Evolutionary conservation across 371 early-diverging fungal genomes (phyloP).

Genomic region (Cokeromyces recurvatus): DNA sequence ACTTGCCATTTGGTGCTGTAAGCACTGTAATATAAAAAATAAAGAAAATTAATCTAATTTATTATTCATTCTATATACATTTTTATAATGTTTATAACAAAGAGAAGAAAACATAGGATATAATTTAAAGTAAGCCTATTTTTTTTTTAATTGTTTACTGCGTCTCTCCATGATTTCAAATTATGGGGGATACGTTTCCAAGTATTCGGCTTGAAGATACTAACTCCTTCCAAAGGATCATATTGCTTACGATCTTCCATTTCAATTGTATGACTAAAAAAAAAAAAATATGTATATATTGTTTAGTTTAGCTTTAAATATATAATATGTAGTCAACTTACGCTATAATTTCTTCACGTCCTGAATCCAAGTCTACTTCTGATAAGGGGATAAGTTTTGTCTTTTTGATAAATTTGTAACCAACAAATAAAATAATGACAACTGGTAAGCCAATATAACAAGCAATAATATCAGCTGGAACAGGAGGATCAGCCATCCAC

Average conservation of each 20-base stretch:
- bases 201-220: conserved; percentile 30
- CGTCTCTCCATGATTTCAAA: conserved; percentile 33
- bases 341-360: conserved; percentile 30
- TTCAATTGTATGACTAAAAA: conserved; percentile 17
- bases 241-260: conserved; percentile 16
- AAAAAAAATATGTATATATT: background rate
- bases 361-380: conserved; percentile 57
- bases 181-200: conserved; percentile 38
- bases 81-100: background rate
- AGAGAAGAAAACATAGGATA: too few species aligned
- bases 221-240: conserved; percentile 36
- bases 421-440: conserved; percentile 28
- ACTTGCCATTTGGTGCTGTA: too few species aligned
- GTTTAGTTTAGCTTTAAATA: background rate
- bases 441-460: conserved; percentile 37
- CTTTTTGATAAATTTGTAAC: conserved; percentile 50
- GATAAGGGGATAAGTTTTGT: conserved; percentile 50
- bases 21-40: too few species aligned
- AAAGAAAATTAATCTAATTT: too few species aligned
- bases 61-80: too few species aligned
- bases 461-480: conserved; percentile 24
- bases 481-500: conserved; percentile 24
- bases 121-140: too few species aligned
- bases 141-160: conserved; percentile 28
- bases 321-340: conserved; percentile 1